Percentiles rank a stretch among this genome's conserved stretches.
Conservation (phyloP, 139 green algal genomes). For the Trebouxia sp. region DNA sequence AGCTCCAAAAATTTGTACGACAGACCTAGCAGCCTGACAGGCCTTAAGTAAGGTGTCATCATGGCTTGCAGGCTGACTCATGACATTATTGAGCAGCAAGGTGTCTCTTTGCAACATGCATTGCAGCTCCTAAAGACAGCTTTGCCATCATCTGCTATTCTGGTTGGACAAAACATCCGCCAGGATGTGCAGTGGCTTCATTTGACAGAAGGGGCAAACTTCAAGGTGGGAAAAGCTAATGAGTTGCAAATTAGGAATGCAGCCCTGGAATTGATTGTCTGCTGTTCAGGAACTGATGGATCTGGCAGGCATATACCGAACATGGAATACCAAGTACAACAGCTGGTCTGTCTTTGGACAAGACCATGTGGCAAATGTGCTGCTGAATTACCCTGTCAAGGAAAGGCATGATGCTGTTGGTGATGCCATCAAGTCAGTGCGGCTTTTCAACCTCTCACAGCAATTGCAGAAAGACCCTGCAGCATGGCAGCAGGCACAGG, state of each 20-base stretch:
- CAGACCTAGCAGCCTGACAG: not conserved
- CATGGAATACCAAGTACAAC: slow-evolving; percentile 84
- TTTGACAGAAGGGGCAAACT: slow-evolving; percentile 82
- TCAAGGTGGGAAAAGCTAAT: slow-evolving; percentile 55
- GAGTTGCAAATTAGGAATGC: too few species aligned
- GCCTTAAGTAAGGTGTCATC: not conserved
- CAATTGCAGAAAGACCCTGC: slow-evolving; percentile 48
- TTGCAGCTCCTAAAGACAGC: slow-evolving; percentile 49
- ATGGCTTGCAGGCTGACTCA: slow-evolving; percentile 45
- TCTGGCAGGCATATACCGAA: slow-evolving; percentile 78
- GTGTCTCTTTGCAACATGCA: slow-evolving; percentile 70
- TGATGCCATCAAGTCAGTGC: slow-evolving; percentile 87
- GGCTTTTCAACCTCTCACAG: slow-evolving; percentile 82
- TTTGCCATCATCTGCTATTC: slow-evolving; percentile 64
- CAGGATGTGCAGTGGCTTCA: slow-evolving; percentile 89
- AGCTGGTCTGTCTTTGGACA: slow-evolving; percentile 55
- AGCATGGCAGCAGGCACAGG: slow-evolving; percentile 54
- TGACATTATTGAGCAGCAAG: slow-evolving; percentile 64
- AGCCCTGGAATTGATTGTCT: too few species aligned
- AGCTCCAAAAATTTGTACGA: not conserved
- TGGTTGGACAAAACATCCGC: slow-evolving; percentile 88
- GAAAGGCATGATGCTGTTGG: slow-evolving; percentile 65
- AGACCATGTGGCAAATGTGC: slow-evolving; percentile 77
- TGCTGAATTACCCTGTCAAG: slow-evolving; percentile 67
- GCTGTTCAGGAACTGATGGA: slow-evolving; percentile 73